Evolutionary conservation across 257 asterid species (phyloP).

Genomic region (Nicotiana paniculata): DNA sequence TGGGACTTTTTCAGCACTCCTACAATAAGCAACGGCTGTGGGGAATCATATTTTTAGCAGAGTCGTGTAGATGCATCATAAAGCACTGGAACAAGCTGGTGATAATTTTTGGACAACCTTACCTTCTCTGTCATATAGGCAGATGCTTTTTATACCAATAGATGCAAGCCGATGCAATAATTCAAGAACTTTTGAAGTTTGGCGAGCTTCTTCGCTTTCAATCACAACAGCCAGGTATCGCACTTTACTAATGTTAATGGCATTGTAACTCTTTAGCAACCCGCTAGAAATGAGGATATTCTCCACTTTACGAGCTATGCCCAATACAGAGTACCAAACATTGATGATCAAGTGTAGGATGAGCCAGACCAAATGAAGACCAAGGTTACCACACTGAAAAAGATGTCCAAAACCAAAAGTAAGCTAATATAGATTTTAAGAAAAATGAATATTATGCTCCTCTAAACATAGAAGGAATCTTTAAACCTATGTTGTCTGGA

Average conservation of each 20-base stretch:
- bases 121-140: slow-evolving; percentile 92
- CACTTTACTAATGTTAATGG: slow-evolving; percentile 59
- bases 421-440: neutral
- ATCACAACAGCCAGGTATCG: slow-evolving; percentile 78
- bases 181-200: slow-evolving; percentile 57
- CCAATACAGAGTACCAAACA: slow-evolving; percentile 52
- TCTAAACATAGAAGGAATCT: neutral
- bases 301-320: slow-evolving; percentile 45
- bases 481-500: too few relatives aligned
- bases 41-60: slow-evolving; percentile 9
- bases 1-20: slow-evolving; percentile 78
- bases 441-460: neutral
- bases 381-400: slow-evolving; percentile 46
- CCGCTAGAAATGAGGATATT: slow-evolving; percentile 70
- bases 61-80: slow-evolving; percentile 6
- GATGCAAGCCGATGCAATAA: slow-evolving; percentile 63
- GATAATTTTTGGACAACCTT: slow-evolving; percentile 11
- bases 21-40: slow-evolving; percentile 21
- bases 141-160: slow-evolving; percentile 58
- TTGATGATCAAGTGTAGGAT: slow-evolving; percentile 59
- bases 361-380: slow-evolving; percentile 48
- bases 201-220: slow-evolving; percentile 79
- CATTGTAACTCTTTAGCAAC: slow-evolving; percentile 37
- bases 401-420: slow-evolving; percentile 12
- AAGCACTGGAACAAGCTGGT: slow-evolving; percentile 5